Conservation (phyloP, 805 yeast species). For the Sugiyamaella chiloensis region DNA sequence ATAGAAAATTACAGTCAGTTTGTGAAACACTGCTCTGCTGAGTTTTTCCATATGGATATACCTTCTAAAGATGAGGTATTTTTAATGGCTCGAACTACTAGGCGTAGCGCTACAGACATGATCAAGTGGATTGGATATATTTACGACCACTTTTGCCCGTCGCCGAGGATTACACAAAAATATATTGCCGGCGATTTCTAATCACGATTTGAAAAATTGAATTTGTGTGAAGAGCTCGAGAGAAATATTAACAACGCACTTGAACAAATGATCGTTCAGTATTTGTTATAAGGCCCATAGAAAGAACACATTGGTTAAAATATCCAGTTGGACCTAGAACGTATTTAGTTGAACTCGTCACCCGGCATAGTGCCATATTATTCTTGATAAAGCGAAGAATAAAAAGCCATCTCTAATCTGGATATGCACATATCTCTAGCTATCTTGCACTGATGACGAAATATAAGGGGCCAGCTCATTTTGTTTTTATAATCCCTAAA, state of each 20-base stretch:
- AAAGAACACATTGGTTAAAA: not conserved
- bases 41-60: not conserved
- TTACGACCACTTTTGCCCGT: not conserved
- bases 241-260: not conserved
- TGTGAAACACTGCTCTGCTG: slow-evolving; percentile 1
- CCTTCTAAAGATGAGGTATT: not conserved
- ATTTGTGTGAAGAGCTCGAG: not conserved
- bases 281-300: not conserved
- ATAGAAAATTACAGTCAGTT: not conserved
- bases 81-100: not conserved
- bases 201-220: not conserved
- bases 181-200: not conserved
- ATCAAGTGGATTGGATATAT: not conserved
- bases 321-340: too few species aligned
- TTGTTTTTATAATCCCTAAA: too few species aligned
- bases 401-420: not conserved
- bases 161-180: too few species aligned
- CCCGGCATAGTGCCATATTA: too few species aligned
- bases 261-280: not conserved
- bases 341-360: too few species aligned
- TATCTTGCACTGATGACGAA: too few species aligned
- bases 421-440: too few species aligned
- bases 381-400: too few species aligned
- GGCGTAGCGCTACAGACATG: not conserved
- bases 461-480: too few species aligned